Percentiles rank a stretch among this genome's conserved stretches.
Conservation (phyloP, 305 asterid genomes). For the Withania somnifera region DNA sequence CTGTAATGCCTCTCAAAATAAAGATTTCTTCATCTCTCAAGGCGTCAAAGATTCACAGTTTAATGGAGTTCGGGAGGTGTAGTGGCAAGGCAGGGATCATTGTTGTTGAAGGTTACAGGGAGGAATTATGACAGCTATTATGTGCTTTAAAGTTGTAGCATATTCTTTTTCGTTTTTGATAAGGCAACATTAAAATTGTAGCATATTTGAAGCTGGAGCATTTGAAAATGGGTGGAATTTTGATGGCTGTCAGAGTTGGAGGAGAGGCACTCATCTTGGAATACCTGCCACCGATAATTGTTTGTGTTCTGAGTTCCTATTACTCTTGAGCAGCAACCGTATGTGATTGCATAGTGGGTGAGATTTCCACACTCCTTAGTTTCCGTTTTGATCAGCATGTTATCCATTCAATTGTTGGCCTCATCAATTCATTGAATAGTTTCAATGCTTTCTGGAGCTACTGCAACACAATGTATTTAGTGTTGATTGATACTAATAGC, state of each 20-base stretch:
- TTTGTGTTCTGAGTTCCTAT: neutral
- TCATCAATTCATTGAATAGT: neutral
- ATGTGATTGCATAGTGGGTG: neutral
- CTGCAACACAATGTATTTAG: neutral
- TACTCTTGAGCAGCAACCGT: neutral
- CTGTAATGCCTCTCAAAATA: neutral
- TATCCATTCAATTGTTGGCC: neutral
- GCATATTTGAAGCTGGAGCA: neutral
- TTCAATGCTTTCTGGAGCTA: neutral
- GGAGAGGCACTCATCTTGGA: neutral
- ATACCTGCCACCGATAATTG: neutral
- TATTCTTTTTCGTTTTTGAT: too few species aligned
- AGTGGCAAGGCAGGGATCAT: neutral
- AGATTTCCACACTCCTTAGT: neutral
- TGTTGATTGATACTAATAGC: too few species aligned
- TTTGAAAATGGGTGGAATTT: neutral
- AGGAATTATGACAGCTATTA: neutral
- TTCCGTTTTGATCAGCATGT: neutral
- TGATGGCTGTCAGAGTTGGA: neutral
- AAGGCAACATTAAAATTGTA: too few species aligned
- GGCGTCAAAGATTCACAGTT: neutral
- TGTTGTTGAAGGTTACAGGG: neutral
- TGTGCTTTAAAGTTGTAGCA: neutral
- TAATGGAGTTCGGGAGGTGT: neutral
- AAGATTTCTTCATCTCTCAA: neutral